Evolutionary conservation across 163 green algal species (phyloP), one percentile per base, ranked within the genome.

Genomic region (Chloromonas sp.): DNA sequence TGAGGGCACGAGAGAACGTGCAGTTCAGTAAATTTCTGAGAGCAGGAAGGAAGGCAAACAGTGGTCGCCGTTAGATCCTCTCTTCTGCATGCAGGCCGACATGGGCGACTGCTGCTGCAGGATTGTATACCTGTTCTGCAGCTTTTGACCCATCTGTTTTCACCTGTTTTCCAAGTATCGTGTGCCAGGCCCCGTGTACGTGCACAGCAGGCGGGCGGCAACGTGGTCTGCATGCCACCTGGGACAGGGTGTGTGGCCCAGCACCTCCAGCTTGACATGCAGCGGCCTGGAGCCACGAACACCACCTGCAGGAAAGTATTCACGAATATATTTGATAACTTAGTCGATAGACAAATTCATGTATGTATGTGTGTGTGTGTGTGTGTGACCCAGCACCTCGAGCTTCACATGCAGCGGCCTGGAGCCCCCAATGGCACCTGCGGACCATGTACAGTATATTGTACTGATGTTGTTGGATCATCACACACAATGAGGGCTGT

Each of bases 161-260:
- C 79, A 88, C 85, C 82, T 87, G 83, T 89, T 87, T 1, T 82
- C 61, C 14, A 89, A 58, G 80, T 81, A 85, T 62, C 80, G 58
- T 1, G 86, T 89, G 76, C 86, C 86, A 0, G 83, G 86, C 2
- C 86, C 86, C 15, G 57, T 78, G 80, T 87, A 87, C 11, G 83
- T 83, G 74, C 86, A 83, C 58, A 89, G 86, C 58, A 77, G 11
- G 5, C 86, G 86, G 71, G 85, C 61, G 0, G 71, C 61, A 61
- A 89, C 86, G 59, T 85, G 74, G 83, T 89, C 86, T 0, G 86
- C 86, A 58, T 89, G 86, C 61, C 76, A 89, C 60, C 83, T 78
- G 60, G 86, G 83, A 76, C 86, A 89, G 58, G 77, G 83, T 3
- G 74, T 82, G 62, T 3, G 58, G 1, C 58, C 80, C 61, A 89